phyloP scores from a whole-genome alignment of 192 early-diverging fungal species.

The Entomortierella parvispora region DNA sequence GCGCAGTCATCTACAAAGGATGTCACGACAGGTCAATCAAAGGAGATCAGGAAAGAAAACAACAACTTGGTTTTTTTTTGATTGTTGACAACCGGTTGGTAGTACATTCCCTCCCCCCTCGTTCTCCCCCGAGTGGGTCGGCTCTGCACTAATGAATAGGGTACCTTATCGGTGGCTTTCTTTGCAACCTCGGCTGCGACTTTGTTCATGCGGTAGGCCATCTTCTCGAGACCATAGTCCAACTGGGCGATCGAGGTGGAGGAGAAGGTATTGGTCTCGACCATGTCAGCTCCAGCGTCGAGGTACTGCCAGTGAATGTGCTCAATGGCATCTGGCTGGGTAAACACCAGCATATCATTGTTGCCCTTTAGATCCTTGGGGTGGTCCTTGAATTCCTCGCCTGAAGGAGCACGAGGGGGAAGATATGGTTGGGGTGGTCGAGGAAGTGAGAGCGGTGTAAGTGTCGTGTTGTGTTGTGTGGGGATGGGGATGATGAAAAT shows the following conservation, averaged over 20 bases:
- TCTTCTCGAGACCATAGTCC: constrained; percentile 87
- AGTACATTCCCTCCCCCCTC: neutral
- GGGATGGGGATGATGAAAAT: too few relatives aligned
- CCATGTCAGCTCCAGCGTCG: constrained; percentile 90
- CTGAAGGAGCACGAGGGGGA: constrained; percentile 21
- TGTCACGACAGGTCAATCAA: neutral
- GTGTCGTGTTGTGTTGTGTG: neutral
- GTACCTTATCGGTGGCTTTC: constrained; percentile 81
- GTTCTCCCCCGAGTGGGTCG: neutral
- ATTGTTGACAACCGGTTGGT: too few relatives aligned
- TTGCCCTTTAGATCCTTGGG: constrained; percentile 92
- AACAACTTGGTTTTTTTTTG: neutral
- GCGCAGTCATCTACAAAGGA: constrained; percentile 63
- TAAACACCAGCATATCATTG: constrained; percentile 94
- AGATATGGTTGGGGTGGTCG: neutral
- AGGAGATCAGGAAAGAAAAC: neutral
- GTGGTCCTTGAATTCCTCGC: constrained; percentile 85
- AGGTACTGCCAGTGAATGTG: constrained; percentile 92
- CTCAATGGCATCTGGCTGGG: constrained; percentile 89
- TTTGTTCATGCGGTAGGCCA: constrained; percentile 94
- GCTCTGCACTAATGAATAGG: too few relatives aligned
- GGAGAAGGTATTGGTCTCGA: constrained; percentile 98
- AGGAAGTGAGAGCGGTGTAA: neutral
- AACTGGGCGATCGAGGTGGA: constrained; percentile 92
- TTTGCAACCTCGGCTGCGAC: constrained; percentile 88